Percentiles rank a stretch among this genome's conserved stretches.
phyloP scores from a whole-genome alignment of 78 protist species.

The Chrysochromulina tobinii region DNA sequence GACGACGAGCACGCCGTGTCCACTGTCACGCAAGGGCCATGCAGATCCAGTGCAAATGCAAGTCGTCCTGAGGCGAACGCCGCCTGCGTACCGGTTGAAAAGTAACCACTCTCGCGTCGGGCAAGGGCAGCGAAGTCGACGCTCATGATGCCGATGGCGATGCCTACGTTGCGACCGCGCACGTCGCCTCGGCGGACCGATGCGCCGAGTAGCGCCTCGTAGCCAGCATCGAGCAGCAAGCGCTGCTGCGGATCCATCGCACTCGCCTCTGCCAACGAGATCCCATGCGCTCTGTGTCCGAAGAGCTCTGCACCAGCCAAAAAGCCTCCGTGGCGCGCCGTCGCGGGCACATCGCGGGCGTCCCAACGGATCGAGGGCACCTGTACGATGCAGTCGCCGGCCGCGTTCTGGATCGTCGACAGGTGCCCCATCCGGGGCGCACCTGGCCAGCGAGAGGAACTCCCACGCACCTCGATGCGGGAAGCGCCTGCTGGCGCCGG shows the following conservation, averaged over 20 bases:
- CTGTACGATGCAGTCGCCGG: neutral
- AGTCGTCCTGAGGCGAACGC: neutral
- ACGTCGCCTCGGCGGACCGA: neutral
- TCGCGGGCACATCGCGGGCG: neutral
- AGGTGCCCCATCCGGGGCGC: too few relatives aligned
- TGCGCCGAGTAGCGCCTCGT: conserved; percentile 65
- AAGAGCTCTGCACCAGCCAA: neutral
- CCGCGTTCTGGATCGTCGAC: neutral
- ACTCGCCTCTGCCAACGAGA: conserved; percentile 63
- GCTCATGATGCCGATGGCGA: neutral
- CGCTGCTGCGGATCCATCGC: conserved; percentile 83
- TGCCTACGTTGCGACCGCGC: neutral
- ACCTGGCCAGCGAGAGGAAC: too few relatives aligned
- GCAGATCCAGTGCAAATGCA: neutral
- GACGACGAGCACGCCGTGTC: neutral
- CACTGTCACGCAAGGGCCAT: neutral
- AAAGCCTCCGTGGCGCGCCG: conserved; percentile 19
- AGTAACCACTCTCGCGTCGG: neutral
- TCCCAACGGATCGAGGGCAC: neutral
- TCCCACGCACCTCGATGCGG: too few relatives aligned
- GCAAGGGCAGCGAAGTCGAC: neutral
- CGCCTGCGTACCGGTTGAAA: neutral
- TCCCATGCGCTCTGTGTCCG: conserved; percentile 51
- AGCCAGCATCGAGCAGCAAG: conserved; percentile 55
- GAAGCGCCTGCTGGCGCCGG: too few relatives aligned